Conservation (phyloP, 2,329 filamentous ascomycete species). For the Nannizzia gypsea region DNA sequence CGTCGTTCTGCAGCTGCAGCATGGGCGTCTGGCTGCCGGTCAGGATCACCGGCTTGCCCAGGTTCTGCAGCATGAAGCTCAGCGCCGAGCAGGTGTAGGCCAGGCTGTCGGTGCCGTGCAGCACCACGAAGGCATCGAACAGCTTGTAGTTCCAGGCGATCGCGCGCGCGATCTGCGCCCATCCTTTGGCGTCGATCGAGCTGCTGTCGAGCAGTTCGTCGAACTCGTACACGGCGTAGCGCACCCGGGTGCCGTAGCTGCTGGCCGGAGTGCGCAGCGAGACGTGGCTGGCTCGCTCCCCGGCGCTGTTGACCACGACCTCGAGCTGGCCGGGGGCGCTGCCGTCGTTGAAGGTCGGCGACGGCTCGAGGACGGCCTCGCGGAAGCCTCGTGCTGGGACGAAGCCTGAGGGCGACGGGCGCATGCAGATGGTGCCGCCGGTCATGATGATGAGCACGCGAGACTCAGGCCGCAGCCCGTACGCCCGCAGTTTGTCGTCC, state of each 20-base stretch:
- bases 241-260: conserved; percentile 66
- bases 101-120: conserved; percentile 82
- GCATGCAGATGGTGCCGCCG: conserved; percentile 76
- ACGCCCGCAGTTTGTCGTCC: conserved; percentile 4
- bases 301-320: conserved; percentile 42
- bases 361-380: conserved; percentile 66
- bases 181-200: conserved; percentile 75
- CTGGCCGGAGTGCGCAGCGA: conserved; percentile 64
- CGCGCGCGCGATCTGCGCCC: conserved; percentile 71
- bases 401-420: conserved; percentile 64
- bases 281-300: conserved; percentile 39
- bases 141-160: conserved; percentile 74
- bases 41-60: conserved; percentile 82
- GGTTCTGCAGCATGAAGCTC: conserved; percentile 83
- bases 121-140: conserved; percentile 82
- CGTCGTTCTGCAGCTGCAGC: conserved; percentile 81
- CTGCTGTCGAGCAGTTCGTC: conserved; percentile 75
- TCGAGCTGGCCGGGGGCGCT: conserved; percentile 46
- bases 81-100: conserved; percentile 82
- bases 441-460: conserved; percentile 84
- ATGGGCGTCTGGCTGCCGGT: conserved; percentile 78
- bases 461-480: conserved; percentile 45
- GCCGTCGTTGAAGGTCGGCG: conserved; percentile 75
- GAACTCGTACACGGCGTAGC: conserved; percentile 78
- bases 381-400: conserved; percentile 72